Conservation (phyloP, 78 protist genomes). For the Dictyostelium citrinum region DNA sequence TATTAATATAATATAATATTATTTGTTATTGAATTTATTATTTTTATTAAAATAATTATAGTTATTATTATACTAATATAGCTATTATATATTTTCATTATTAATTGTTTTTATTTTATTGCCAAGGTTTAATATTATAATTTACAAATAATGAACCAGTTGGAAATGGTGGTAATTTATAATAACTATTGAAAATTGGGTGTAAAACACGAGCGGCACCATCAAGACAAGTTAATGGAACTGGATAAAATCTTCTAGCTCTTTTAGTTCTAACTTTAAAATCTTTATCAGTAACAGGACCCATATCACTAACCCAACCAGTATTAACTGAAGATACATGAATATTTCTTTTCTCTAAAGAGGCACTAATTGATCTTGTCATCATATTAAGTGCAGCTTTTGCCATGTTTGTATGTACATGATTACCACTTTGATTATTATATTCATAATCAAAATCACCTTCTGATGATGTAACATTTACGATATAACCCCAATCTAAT, state of each 20-base stretch:
- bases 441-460: constrained; percentile 66
- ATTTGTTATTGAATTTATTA: too few relatives aligned
- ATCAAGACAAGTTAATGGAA: constrained; percentile 95
- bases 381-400: constrained; percentile 96
- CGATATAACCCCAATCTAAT: constrained; percentile 71
- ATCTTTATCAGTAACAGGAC: constrained; percentile 1
- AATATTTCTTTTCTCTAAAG: constrained; percentile 68
- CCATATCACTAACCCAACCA: constrained; percentile 83
- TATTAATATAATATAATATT: too few relatives aligned
- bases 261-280: background rate
- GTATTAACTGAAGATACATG: constrained; percentile 84
- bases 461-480: constrained; percentile 97
- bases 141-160: background rate
- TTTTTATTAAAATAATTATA: too few relatives aligned
- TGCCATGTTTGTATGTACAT: constrained; percentile 98
- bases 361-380: constrained; percentile 87
- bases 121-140: background rate
- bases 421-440: constrained; percentile 81
- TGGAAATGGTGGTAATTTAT: background rate
- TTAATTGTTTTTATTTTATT: background rate
- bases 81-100: too few relatives aligned
- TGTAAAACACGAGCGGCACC: constrained; percentile 94
- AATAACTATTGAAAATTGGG: constrained; percentile 78
- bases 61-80: too few relatives aligned
- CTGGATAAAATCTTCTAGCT: constrained; percentile 12